phyloP scores from a whole-genome alignment of 768 basidiomycete species.

The Cyathus striatus region DNA sequence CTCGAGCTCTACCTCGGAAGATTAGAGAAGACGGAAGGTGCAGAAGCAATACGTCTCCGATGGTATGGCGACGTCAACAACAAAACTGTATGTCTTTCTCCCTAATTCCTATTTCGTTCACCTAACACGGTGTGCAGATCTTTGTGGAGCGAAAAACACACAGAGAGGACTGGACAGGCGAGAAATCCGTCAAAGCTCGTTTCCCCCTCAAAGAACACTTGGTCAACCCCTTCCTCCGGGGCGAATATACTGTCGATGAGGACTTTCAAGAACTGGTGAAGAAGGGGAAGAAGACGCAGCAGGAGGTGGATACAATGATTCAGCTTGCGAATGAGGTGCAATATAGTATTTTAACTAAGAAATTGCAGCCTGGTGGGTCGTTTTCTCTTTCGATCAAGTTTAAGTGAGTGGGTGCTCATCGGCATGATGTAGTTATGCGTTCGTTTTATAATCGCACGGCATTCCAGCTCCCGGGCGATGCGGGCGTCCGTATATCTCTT shows the following conservation, averaged over 20 bases:
- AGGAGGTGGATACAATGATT: constrained; percentile 90
- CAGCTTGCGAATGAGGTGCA: constrained; percentile 97
- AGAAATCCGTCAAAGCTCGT: constrained; percentile 96
- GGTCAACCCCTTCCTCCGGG: constrained; percentile 85
- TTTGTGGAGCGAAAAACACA: constrained; percentile 90
- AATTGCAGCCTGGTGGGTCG: constrained; percentile 71
- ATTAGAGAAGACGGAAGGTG: constrained; percentile 97
- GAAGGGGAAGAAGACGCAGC: constrained; percentile 89
- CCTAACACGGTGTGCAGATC: constrained; percentile 38
- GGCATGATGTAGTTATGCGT: constrained; percentile 64
- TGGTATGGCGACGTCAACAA: constrained; percentile 92
- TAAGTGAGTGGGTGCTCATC: not conserved
- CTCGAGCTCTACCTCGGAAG: constrained; percentile 95
- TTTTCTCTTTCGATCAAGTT: not conserved
- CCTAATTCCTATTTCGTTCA: not conserved
- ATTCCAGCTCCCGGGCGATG: constrained; percentile 97
- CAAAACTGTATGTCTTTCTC: constrained; percentile 55
- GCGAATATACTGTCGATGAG: constrained; percentile 89
- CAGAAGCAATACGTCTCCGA: constrained; percentile 91
- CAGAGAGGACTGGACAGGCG: constrained; percentile 98
- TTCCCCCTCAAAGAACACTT: constrained; percentile 93
- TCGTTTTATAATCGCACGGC: constrained; percentile 99
- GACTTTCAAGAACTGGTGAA: constrained; percentile 84
- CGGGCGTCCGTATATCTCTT: constrained; percentile 96
- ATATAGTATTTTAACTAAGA: constrained; percentile 79